These are phyloP conservation scores for Neoboletus magnificus DNA, from an alignment of 768 basidiomycete species.

Conservation along the genomic window DNA sequence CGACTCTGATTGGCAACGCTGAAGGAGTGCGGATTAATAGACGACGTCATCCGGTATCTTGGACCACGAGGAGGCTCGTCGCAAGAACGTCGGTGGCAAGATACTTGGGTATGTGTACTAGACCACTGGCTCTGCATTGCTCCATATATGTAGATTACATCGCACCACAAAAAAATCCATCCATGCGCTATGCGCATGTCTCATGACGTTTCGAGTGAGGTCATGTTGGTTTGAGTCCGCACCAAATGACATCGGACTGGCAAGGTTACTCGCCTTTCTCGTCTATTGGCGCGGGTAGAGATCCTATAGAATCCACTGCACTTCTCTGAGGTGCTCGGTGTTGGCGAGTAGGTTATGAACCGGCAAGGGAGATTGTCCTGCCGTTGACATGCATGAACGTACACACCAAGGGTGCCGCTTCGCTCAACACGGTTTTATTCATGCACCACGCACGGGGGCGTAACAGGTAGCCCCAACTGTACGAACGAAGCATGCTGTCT, in stretches of 20 bases:
- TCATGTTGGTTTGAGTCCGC: neutral
- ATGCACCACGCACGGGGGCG: neutral
- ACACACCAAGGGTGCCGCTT: neutral
- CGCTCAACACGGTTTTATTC: neutral
- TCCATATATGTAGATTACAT: conserved; percentile 24
- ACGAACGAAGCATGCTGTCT: neutral
- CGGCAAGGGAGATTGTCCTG: too few relatives aligned
- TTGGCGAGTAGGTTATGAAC: too few relatives aligned
- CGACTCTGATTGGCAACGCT: neutral
- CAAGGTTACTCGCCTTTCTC: too few relatives aligned
- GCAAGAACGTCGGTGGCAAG: conserved; percentile 97
- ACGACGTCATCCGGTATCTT: conserved; percentile 98
- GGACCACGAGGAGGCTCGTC: conserved; percentile 98
- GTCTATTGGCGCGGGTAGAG: too few relatives aligned
- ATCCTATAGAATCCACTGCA: too few relatives aligned
- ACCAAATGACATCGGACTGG: neutral
- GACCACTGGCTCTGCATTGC: conserved; percentile 14
- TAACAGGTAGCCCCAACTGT: neutral
- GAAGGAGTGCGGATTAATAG: conserved; percentile 35
- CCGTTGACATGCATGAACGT: too few relatives aligned
- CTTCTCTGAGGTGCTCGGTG: too few relatives aligned
- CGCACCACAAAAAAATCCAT: conserved; percentile 11
- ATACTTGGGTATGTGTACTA: conserved; percentile 92
- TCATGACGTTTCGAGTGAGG: neutral
- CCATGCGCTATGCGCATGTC: neutral